Evolutionary conservation across 257 asterid species (phyloP).

Genomic region (Linderniella brevidens): DNA sequence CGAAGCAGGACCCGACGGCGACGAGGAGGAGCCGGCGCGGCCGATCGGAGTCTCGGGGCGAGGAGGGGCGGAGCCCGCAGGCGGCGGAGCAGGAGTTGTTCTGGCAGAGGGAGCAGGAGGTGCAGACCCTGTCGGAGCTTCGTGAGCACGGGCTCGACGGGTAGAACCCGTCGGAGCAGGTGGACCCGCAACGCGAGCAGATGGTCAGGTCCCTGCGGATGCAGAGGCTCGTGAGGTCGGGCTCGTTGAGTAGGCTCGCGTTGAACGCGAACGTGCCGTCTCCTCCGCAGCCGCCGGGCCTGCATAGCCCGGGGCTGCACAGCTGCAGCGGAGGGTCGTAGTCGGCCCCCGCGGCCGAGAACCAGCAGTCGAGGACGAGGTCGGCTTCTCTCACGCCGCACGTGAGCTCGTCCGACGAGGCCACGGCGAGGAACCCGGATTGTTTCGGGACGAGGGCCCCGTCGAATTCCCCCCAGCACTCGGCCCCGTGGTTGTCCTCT

Average conservation of each 20-base stretch:
- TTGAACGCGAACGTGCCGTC: constrained; percentile 64
- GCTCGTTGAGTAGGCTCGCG: constrained; percentile 75
- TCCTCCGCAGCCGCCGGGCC: constrained; percentile 37
- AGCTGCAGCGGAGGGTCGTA: constrained; percentile 87
- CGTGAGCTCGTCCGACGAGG: constrained; percentile 50
- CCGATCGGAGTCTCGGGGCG: constrained; percentile 19
- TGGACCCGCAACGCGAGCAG: constrained; percentile 70
- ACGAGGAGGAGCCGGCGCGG: constrained; percentile 30
- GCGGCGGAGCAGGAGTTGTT: constrained; percentile 60
- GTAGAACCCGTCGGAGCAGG: constrained; percentile 64
- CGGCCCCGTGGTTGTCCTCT: constrained; percentile 59
- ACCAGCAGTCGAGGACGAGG: constrained; percentile 89
- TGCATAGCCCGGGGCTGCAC: constrained; percentile 86
- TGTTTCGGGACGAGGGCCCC: constrained; percentile 53
- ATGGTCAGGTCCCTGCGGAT: constrained; percentile 59
- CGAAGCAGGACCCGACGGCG: constrained; percentile 23
- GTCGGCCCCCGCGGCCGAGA: constrained; percentile 15
- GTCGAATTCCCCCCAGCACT: constrained; percentile 84
- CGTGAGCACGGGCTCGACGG: constrained; percentile 56
- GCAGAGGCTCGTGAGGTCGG: constrained; percentile 74
- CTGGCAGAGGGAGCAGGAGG: constrained; percentile 85
- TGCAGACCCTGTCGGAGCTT: constrained; percentile 74
- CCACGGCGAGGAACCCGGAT: constrained; percentile 71
- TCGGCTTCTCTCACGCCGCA: constrained; percentile 84
- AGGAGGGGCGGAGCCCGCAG: constrained; percentile 34